Percentiles rank a stretch among this genome's conserved stretches.
Evolutionary conservation across 2,329 filamentous ascomycete species (phyloP).

Genomic region (Aspergillus flavus): DNA sequence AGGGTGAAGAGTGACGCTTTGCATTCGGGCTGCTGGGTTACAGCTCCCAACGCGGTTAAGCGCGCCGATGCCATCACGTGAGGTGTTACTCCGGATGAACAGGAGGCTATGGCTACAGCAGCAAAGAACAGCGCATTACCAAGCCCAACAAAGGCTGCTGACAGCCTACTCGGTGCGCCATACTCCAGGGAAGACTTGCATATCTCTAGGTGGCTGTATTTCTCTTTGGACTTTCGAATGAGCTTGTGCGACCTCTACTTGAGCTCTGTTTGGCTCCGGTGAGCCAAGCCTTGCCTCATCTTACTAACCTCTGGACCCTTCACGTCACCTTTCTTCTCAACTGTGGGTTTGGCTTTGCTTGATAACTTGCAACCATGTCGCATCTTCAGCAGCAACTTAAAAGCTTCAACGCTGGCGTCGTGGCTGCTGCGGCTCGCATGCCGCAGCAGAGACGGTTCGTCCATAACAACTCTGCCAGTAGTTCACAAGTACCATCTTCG

Average conservation of each 20-base stretch:
- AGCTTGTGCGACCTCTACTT: not conserved
- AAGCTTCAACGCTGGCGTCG: conserved; percentile 63
- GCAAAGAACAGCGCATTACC: not conserved
- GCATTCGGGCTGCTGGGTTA: conserved; percentile 13
- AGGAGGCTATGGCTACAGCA: not conserved
- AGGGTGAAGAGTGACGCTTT: conserved; percentile 15
- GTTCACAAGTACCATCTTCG: conserved; percentile 53
- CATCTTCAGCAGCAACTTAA: conserved; percentile 68
- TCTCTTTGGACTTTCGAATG: conserved; percentile 5
- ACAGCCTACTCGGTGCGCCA: conserved; percentile 1
- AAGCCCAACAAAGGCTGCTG: not conserved
- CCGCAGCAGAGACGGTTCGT: conserved; percentile 54
- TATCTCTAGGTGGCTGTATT: not conserved
- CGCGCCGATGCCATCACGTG: conserved; percentile 10
- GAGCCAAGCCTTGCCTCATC: conserved; percentile 13
- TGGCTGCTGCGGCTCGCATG: conserved; percentile 66
- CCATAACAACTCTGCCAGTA: conserved; percentile 58
- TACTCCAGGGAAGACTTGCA: not conserved
- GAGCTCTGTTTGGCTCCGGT: conserved; percentile 13
- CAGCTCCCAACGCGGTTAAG: conserved; percentile 23
- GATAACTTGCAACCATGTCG: conserved; percentile 53
- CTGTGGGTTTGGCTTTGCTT: not conserved
- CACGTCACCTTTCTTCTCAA: not conserved
- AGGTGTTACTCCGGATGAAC: not conserved
- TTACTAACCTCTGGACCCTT: conserved; percentile 4